Percentiles rank a stretch among this genome's conserved stretches.
phyloP scores from a whole-genome alignment of 768 basidiomycete species.

The Tephrocybe sp. region DNA sequence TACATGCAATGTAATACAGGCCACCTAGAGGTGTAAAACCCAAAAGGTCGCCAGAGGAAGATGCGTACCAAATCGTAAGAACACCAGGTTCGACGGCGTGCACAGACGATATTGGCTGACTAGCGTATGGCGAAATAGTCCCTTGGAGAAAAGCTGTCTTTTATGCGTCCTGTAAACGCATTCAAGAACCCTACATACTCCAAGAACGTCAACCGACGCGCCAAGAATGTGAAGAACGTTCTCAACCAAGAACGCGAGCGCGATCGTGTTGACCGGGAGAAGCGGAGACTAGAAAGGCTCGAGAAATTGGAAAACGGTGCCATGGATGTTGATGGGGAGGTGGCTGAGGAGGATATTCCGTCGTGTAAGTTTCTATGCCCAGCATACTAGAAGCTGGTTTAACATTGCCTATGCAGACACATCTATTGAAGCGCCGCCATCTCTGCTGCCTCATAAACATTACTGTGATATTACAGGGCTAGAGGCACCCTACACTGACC shows the following conservation, averaged over 20 bases:
- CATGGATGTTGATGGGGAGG: constrained; percentile 59
- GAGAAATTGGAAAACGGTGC: constrained; percentile 25
- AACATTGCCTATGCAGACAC: constrained; percentile 46
- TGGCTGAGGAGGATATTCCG: constrained; percentile 58
- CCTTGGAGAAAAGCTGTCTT: constrained; percentile 72
- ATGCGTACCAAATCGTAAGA: constrained; percentile 17
- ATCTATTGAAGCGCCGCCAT: constrained; percentile 84
- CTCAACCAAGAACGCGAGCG: constrained; percentile 77
- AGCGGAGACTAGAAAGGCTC: constrained; percentile 46
- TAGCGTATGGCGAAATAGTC: constrained; percentile 48
- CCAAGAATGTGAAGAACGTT: constrained; percentile 79
- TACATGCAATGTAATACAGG: constrained; percentile 23
- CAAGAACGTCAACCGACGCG: constrained; percentile 68
- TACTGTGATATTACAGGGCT: constrained; percentile 88
- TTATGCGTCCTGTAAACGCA: constrained; percentile 63
- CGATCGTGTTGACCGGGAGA: constrained; percentile 66
- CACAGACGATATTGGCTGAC: too few relatives aligned
- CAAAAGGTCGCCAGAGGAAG: constrained; percentile 12
- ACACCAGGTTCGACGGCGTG: too few relatives aligned
- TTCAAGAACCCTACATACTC: constrained; percentile 75
- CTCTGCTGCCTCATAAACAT: constrained; percentile 68
- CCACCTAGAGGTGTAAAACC: constrained; percentile 39
- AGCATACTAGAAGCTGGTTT: not conserved
- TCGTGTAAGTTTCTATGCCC: constrained; percentile 50
- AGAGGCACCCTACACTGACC: constrained; percentile 83